Percentiles rank a stretch among this genome's conserved stretches.
phyloP scores from a whole-genome alignment of 2,329 filamentous ascomycete genomes.

The Aspergillus carbonarius region DNA sequence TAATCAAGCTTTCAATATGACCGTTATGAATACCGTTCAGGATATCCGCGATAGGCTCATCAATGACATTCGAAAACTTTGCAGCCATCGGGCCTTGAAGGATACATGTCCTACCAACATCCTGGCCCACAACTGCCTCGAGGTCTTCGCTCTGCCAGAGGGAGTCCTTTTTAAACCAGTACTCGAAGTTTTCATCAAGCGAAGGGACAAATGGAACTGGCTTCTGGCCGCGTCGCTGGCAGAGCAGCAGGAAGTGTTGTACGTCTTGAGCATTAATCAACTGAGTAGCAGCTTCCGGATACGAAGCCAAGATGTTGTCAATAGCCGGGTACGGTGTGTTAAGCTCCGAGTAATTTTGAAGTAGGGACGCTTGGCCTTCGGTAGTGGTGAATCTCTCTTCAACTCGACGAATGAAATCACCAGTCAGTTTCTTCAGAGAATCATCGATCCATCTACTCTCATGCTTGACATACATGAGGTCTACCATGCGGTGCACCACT shows the following conservation, averaged over 20 bases:
- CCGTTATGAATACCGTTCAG: slow-evolving; percentile 84
- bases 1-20: slow-evolving; percentile 77
- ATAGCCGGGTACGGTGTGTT: slow-evolving; percentile 76
- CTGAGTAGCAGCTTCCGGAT: slow-evolving; percentile 83
- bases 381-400: slow-evolving; percentile 90
- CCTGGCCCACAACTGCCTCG: slow-evolving; percentile 91
- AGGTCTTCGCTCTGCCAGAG: slow-evolving; percentile 98
- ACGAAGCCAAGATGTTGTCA: slow-evolving; percentile 74
- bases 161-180: slow-evolving; percentile 99
- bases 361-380: slow-evolving; percentile 70
- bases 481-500: slow-evolving; percentile 81
- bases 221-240: slow-evolving; percentile 89
- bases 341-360: slow-evolving; percentile 89
- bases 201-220: slow-evolving; percentile 92
- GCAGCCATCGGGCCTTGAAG: slow-evolving; percentile 91
- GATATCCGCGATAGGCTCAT: slow-evolving; percentile 94
- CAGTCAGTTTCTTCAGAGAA: slow-evolving; percentile 78
- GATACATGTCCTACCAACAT: slow-evolving; percentile 94
- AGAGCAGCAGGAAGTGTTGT: slow-evolving; percentile 92
- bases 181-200: slow-evolving; percentile 97
- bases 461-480: slow-evolving; percentile 88
- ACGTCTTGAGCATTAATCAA: slow-evolving; percentile 98
- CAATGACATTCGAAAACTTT: slow-evolving; percentile 82
- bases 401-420: slow-evolving; percentile 93
- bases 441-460: slow-evolving; percentile 88